phyloP scores from a whole-genome alignment of 331 rosid species.

The Saraca asoca region DNA sequence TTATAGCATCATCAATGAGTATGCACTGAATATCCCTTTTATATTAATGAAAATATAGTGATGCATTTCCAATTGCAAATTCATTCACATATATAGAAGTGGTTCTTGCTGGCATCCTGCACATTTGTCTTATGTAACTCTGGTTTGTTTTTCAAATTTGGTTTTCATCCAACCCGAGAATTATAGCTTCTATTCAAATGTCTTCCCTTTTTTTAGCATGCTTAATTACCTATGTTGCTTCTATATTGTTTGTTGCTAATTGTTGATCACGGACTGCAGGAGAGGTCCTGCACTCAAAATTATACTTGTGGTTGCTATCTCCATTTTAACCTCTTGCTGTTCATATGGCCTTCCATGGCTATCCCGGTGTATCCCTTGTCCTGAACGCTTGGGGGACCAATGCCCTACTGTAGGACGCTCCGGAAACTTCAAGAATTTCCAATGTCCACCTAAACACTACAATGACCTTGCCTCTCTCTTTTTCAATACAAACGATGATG shows the following conservation, averaged over 20 bases:
- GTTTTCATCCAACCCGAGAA: too few species aligned
- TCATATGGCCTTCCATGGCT: conserved; percentile 77
- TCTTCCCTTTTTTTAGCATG: not conserved
- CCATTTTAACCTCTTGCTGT: conserved; percentile 62
- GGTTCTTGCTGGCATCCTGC: not conserved
- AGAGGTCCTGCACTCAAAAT: conserved; percentile 52
- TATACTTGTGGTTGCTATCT: conserved; percentile 45
- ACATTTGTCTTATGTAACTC: not conserved
- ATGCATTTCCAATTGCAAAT: not conserved
- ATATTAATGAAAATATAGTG: not conserved
- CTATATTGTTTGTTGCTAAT: conserved; percentile 29
- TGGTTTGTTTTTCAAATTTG: not conserved
- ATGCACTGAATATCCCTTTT: conserved; percentile 32
- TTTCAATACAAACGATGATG: conserved; percentile 74
- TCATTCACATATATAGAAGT: not conserved
- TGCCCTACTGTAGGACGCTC: conserved; percentile 62
- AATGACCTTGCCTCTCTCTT: conserved; percentile 73
- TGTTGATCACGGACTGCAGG: conserved; percentile 49
- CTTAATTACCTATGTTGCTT: not conserved
- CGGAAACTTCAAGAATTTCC: conserved; percentile 59
- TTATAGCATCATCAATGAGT: conserved; percentile 61
- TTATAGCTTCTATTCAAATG: too few species aligned
- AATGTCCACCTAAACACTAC: conserved; percentile 69
- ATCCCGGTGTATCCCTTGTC: conserved; percentile 64
- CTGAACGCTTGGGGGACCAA: conserved; percentile 40